These are phyloP conservation scores for Taphrina pruni DNA, from an alignment of 1,139 yeast species.

Conservation along the genomic window DNA sequence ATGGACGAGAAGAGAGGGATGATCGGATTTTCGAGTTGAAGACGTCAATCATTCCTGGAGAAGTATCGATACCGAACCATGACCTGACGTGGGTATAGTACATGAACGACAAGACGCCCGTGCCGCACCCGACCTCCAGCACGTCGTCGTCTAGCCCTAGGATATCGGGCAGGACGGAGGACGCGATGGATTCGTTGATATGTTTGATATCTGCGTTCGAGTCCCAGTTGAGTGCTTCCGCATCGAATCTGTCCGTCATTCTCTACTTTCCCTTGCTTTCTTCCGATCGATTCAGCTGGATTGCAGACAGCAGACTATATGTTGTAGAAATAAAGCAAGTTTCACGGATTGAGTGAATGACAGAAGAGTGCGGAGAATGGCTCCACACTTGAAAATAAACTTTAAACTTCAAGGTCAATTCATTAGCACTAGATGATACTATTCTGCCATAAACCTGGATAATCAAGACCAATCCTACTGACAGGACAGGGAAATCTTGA, in stretches of 20 bases:
- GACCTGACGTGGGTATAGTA: conserved; percentile 2
- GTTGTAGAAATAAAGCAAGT: no score
- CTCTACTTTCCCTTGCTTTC: not conserved
- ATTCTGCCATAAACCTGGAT: no score
- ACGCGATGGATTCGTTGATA: conserved; percentile 20
- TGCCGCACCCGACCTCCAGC: conserved; percentile 29
- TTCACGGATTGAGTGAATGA: not conserved
- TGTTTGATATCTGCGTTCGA: conserved; percentile 18
- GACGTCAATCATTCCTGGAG: conserved; percentile 22
- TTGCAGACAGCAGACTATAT: no score
- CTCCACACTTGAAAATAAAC: not conserved
- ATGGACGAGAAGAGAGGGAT: not conserved
- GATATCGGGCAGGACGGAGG: conserved; percentile 6
- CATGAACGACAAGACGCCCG: conserved; percentile 16
- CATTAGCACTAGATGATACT: no score
- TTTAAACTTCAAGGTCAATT: no score
- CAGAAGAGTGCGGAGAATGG: not conserved
- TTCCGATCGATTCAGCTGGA: no score
- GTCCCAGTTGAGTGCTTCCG: conserved; percentile 23
- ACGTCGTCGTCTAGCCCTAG: not conserved
- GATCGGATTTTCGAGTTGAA: not conserved
- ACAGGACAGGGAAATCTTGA: conserved; percentile 29
- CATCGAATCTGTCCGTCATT: conserved; percentile 15
- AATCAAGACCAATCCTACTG: not conserved
- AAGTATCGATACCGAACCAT: conserved; percentile 25